These are phyloP conservation scores for Termitomyces sp. DNA, from an alignment of 768 basidiomycete genomes.

Conservation along the genomic window DNA sequence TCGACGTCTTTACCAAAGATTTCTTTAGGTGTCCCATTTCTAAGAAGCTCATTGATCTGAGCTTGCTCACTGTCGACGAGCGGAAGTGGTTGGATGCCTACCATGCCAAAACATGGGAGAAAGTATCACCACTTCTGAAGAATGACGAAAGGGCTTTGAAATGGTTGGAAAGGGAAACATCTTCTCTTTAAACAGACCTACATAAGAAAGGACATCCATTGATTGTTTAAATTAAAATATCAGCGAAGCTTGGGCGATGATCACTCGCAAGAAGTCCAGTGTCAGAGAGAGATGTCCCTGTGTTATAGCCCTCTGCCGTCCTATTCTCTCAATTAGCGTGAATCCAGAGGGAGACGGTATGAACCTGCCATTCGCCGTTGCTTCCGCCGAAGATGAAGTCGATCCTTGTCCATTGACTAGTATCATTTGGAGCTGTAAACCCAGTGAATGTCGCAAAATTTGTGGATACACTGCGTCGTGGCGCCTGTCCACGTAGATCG, in stretches of 20 bases:
- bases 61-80: conserved; percentile 61
- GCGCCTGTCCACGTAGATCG: conserved; percentile 38
- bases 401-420: conserved; percentile 33
- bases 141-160: conserved; percentile 52
- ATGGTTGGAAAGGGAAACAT: conserved; percentile 61
- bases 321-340: conserved; percentile 16
- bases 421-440: conserved; percentile 36
- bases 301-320: conserved; percentile 31
- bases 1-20: not conserved
- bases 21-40: conserved; percentile 77
- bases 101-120: conserved; percentile 69
- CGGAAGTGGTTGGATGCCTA: conserved; percentile 80
- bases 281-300: conserved; percentile 36
- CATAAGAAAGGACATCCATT: not conserved
- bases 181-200: conserved; percentile 23
- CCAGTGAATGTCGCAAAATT: conserved; percentile 50
- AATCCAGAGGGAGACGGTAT: not conserved
- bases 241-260: conserved; percentile 49
- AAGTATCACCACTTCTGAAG: conserved; percentile 66
- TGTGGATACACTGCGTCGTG: conserved; percentile 34
- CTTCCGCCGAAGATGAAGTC: conserved; percentile 51
- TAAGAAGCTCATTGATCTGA: conserved; percentile 67
- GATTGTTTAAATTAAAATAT: conserved; percentile 20
- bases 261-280: conserved; percentile 52
- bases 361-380: conserved; percentile 36